Conservation (phyloP, 768 basidiomycete species). For the Sporobolomyces roseus region DNA sequence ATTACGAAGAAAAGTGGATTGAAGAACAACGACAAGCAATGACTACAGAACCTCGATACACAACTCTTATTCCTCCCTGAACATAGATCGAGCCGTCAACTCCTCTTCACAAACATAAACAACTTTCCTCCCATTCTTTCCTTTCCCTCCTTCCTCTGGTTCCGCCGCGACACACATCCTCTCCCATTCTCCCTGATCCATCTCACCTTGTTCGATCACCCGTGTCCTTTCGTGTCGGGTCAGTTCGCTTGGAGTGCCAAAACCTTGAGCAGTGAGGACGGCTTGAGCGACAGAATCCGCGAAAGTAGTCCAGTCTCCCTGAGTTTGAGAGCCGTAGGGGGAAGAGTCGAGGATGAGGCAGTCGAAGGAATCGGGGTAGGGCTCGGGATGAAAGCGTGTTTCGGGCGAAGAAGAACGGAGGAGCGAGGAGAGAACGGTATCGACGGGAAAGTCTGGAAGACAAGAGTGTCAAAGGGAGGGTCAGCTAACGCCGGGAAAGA, state of each 20-base stretch:
- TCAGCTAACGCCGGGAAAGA: too few relatives aligned
- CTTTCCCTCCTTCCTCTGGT: constrained; percentile 14
- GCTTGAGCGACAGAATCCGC: constrained; percentile 17
- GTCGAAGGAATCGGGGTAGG: constrained; percentile 24
- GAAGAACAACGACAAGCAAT: too few relatives aligned
- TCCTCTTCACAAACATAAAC: constrained; percentile 21
- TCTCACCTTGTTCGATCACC: constrained; percentile 16
- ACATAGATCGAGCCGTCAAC: constrained; percentile 11
- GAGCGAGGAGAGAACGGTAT: constrained; percentile 26
- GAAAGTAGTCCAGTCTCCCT: constrained; percentile 29
- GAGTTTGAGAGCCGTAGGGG: constrained; percentile 4
- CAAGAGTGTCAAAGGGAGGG: too few relatives aligned
- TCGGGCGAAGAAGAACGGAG: constrained; percentile 30
- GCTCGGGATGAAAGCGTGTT: constrained; percentile 18
- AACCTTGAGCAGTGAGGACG: neutral
- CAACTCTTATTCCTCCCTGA: constrained; percentile 14
- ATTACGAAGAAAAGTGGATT: too few relatives aligned
- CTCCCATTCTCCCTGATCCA: constrained; percentile 10
- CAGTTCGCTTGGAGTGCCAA: constrained; percentile 5
- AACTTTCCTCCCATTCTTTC: neutral
- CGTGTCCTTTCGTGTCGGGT: neutral
- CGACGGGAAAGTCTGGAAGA: constrained; percentile 26
- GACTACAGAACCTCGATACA: too few relatives aligned
- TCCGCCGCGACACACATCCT: neutral
- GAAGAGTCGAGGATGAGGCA: constrained; percentile 31